A percentile compares a stretch with the other conserved stretches of the same genome.
Conservation (phyloP, 768 basidiomycete genomes). For the Mycena galericulata region DNA sequence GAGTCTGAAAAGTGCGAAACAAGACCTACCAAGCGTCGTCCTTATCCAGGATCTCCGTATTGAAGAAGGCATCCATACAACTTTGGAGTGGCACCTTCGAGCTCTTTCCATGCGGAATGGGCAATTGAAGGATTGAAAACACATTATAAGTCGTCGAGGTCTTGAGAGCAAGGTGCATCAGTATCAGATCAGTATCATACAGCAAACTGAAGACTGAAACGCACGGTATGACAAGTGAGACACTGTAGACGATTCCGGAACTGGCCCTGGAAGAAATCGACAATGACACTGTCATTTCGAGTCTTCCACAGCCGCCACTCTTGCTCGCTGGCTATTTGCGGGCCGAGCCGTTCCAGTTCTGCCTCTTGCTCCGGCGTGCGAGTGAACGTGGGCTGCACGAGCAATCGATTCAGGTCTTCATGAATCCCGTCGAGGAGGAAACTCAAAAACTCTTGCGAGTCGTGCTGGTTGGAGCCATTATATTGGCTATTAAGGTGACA, state of each 20-base stretch:
- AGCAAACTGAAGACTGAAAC: conserved; percentile 29
- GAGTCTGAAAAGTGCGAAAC: neutral
- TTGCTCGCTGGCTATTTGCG: conserved; percentile 89
- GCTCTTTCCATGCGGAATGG: conserved; percentile 77
- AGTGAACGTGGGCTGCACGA: conserved; percentile 74
- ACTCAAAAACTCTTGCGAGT: conserved; percentile 96
- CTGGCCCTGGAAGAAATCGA: conserved; percentile 98
- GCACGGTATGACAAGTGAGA: conserved; percentile 88
- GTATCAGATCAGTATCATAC: neutral
- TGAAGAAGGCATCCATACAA: conserved; percentile 92
- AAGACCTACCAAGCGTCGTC: conserved; percentile 89
- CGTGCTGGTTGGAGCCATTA: conserved; percentile 91
- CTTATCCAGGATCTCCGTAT: conserved; percentile 90
- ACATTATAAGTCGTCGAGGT: conserved; percentile 98
- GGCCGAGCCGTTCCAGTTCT: conserved; percentile 87
- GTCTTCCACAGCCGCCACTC: conserved; percentile 94
- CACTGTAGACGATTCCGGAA: conserved; percentile 92
- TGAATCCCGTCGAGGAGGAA: conserved; percentile 94
- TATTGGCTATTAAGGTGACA: conserved; percentile 77
- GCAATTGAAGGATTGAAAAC: conserved; percentile 95
- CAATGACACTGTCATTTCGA: conserved; percentile 93
- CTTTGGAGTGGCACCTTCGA: conserved; percentile 77
- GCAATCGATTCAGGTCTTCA: conserved; percentile 87
- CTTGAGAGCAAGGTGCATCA: conserved; percentile 53
- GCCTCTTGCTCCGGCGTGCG: conserved; percentile 86